Base-by-base conservation (phyloP, 768 basidiomycete genomes). In the Phaeolepiota aurea region DNA sequence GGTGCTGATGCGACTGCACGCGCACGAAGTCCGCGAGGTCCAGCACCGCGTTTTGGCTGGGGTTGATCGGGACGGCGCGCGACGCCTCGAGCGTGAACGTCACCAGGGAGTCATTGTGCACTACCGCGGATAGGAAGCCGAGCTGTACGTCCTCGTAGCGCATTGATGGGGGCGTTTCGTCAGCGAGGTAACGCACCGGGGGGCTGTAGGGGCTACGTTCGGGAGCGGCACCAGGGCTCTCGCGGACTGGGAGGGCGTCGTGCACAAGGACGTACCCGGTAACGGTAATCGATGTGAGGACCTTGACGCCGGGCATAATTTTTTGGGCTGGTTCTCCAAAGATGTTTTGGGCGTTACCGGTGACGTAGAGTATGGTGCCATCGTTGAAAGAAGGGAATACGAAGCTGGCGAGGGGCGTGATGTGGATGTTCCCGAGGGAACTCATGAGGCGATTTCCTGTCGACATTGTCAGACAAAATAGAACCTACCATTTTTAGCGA, bases 311-410 rank as follows among this genome's bases (percentile, higher is more conserved):
- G 5, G 43, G 43, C 43, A 44, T 44, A 13, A 44, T 31, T 14
- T 37, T 38, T 16, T 35, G 38, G 21, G 43, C 43, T 7, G 35
- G 35, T 5, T 22, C 4, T 5, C 69, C 75, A n/a, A 70, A 53
- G 16, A 67, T 47, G 25, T 59, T 70, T 23, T 53, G 44, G 4
- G 72, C 73, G 14, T 44, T 48, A 3, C 74, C 75, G 7, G 74
- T 76, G n/a, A 77, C 49, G 42, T 76, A 76, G 5, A 76, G 54
- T 13, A 76, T 57, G 20, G 65, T 48, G 5, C 74, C 75, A 0
- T 59, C 64, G 23, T 53, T 51, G 48, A 69, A 76, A 21, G 61
- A 61, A 2, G 68, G 52, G 40, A 76, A 64, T 7, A 68, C 68
- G 7, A 74, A 53, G 1, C 64, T 64, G 5, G 75, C 73, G 0